Evolutionary conservation across 768 basidiomycete species (phyloP).

Genomic region (Pleurotus sapidus): DNA sequence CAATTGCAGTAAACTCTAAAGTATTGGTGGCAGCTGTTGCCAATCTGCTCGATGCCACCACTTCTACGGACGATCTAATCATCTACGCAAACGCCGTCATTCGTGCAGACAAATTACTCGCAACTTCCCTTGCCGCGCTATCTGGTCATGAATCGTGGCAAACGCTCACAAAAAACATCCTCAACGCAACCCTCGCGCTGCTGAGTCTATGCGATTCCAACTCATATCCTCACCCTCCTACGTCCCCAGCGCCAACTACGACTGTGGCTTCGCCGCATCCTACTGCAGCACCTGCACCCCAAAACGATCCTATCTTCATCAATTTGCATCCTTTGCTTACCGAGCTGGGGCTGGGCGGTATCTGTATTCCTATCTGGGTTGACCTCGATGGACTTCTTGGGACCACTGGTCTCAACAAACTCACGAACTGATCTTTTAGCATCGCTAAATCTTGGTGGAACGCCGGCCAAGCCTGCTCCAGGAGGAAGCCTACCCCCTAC

Average conservation of each 20-base stretch:
- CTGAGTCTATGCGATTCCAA: not conserved
- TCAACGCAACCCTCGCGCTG: not conserved
- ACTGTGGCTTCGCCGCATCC: not conserved
- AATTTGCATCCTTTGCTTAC: not conserved
- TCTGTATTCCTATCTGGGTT: not conserved
- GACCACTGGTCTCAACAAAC: not conserved
- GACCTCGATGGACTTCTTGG: constrained; percentile 5
- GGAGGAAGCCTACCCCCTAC: not conserved
- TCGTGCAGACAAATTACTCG: not conserved
- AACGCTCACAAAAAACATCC: not conserved
- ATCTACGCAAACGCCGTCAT: not conserved
- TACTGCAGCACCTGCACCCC: not conserved
- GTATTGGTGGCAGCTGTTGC: not conserved
- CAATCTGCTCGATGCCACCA: not conserved
- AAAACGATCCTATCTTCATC: not conserved
- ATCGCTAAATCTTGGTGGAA: not conserved
- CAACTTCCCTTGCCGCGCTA: not conserved
- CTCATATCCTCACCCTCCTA: not conserved
- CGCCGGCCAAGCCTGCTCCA: not conserved
- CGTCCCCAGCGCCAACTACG: not conserved
- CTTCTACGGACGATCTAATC: not conserved
- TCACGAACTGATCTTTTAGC: not conserved
- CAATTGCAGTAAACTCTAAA: not conserved
- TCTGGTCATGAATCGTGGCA: not conserved
- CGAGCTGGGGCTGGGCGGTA: not conserved